Evolutionary conservation across 2,329 filamentous ascomycete species (phyloP).

Genomic region (Hypoxylon sp.): DNA sequence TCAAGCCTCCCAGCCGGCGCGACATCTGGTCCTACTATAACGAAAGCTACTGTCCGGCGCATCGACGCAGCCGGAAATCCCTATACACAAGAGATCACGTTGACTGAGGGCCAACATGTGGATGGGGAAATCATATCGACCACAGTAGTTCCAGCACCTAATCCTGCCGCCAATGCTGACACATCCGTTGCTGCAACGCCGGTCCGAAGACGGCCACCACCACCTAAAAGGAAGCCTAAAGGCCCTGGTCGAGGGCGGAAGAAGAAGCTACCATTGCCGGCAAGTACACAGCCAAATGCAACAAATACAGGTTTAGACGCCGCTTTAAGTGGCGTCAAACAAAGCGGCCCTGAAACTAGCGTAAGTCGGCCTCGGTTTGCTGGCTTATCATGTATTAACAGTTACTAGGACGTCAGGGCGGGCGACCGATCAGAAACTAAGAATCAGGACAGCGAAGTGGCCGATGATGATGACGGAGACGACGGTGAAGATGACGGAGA

Average conservation of each 20-base stretch:
- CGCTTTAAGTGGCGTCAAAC: slow-evolving; percentile 57
- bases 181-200: slow-evolving; percentile 63
- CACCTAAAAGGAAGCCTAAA: slow-evolving; percentile 85
- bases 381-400: slow-evolving; percentile 38
- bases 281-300: slow-evolving; percentile 54
- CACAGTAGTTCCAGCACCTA: slow-evolving; percentile 67
- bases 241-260: slow-evolving; percentile 84
- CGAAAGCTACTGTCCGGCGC: slow-evolving; percentile 84
- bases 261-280: slow-evolving; percentile 71
- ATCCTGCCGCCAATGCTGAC: slow-evolving; percentile 70
- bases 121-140: slow-evolving; percentile 84
- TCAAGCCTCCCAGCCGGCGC: slow-evolving; percentile 65
- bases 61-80: slow-evolving; percentile 84
- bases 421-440: slow-evolving; percentile 61
- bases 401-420: slow-evolving; percentile 58
- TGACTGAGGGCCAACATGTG: slow-evolving; percentile 82
- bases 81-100: slow-evolving; percentile 85
- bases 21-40: slow-evolving; percentile 70
- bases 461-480: slow-evolving; percentile 66
- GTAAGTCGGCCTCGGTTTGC: slow-evolving; percentile 51
- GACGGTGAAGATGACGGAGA: slow-evolving; percentile 65
- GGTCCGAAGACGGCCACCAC: slow-evolving; percentile 75
- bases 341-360: slow-evolving; percentile 58
- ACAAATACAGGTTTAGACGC: slow-evolving; percentile 58
- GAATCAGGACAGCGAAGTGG: slow-evolving; percentile 68